Evolutionary conservation across 2,329 filamentous ascomycete species (phyloP).

Genomic region (Arthrobotrys sphaeroides): DNA sequence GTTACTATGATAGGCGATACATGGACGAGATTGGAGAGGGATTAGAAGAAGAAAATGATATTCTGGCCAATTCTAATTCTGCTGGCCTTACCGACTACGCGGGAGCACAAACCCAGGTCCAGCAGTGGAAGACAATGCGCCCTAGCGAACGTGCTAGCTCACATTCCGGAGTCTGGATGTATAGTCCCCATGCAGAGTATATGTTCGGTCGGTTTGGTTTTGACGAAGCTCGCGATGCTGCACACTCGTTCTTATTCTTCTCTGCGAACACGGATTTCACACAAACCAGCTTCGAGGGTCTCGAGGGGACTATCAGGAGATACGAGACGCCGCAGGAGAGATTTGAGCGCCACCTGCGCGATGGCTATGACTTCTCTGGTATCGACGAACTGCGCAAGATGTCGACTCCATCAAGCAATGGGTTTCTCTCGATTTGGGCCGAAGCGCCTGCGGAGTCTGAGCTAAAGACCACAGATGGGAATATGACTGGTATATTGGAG

Average conservation of each 20-base stretch:
- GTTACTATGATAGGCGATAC: slow-evolving; percentile 28
- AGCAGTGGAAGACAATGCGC: slow-evolving; percentile 31
- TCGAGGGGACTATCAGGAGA: not conserved
- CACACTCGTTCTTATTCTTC: slow-evolving; percentile 30
- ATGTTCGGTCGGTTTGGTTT: slow-evolving; percentile 48
- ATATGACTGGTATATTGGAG: not conserved
- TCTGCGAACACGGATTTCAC: slow-evolving; percentile 16
- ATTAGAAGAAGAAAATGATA: not conserved
- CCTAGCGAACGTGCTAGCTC: slow-evolving; percentile 15
- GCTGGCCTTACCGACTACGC: slow-evolving; percentile 49
- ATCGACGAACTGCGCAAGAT: not conserved
- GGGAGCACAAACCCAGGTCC: slow-evolving; percentile 25
- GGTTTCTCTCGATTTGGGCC: not conserved
- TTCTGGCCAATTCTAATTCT: slow-evolving; percentile 17
- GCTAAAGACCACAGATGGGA: not conserved
- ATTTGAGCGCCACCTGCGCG: slow-evolving; percentile 17
- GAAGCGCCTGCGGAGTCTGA: not conserved
- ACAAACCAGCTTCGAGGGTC: not conserved
- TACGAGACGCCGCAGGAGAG: slow-evolving; percentile 5
- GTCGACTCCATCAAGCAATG: not conserved
- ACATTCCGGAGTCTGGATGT: slow-evolving; percentile 38
- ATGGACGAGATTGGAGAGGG: slow-evolving; percentile 19
- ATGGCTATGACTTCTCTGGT: slow-evolving; percentile 24
- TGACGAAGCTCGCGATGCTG: not conserved
- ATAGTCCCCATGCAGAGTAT: slow-evolving; percentile 43